A percentile compares a stretch with the other conserved stretches of the same genome.
These are phyloP conservation scores for Mrakia blollopis DNA, from an alignment of 768 basidiomycete genomes.

Conservation along the genomic window DNA sequence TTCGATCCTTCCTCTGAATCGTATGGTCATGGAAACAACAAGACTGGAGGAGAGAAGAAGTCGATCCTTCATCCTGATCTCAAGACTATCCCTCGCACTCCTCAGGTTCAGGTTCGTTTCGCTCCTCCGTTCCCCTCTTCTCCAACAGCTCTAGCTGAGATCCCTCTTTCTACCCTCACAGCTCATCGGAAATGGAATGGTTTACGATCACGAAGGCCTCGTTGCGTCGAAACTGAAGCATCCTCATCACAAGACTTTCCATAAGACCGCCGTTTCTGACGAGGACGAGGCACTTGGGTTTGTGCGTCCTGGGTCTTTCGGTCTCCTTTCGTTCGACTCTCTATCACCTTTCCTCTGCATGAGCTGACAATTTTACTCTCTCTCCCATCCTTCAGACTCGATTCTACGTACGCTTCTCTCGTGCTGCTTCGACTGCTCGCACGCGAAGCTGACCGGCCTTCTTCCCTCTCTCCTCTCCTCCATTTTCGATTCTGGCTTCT, in stretches of 20 bases:
- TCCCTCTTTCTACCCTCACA: neutral
- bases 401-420: neutral
- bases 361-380: neutral
- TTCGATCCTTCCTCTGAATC: constrained; percentile 41
- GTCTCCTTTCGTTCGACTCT: neutral
- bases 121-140: too few relatives aligned
- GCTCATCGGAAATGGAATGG: constrained; percentile 79
- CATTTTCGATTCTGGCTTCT: neutral
- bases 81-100: constrained; percentile 81
- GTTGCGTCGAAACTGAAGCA: constrained; percentile 73
- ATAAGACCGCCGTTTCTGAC: constrained; percentile 66
- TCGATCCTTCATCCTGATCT: constrained; percentile 84
- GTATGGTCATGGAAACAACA: constrained; percentile 87
- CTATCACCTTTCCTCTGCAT: neutral
- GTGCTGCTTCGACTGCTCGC: too few relatives aligned
- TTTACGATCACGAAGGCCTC: constrained; percentile 74
- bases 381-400: constrained; percentile 8
- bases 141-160: neutral
- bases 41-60: constrained; percentile 65
- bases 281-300: constrained; percentile 71
- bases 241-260: constrained; percentile 78
- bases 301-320: constrained; percentile 44
- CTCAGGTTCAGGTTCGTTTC: constrained; percentile 66
- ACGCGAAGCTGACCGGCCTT: too few relatives aligned
- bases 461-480: too few relatives aligned